Conservation (phyloP, 2,329 filamentous ascomycete species). For the Paracorniculantispora psalliotae region DNA sequence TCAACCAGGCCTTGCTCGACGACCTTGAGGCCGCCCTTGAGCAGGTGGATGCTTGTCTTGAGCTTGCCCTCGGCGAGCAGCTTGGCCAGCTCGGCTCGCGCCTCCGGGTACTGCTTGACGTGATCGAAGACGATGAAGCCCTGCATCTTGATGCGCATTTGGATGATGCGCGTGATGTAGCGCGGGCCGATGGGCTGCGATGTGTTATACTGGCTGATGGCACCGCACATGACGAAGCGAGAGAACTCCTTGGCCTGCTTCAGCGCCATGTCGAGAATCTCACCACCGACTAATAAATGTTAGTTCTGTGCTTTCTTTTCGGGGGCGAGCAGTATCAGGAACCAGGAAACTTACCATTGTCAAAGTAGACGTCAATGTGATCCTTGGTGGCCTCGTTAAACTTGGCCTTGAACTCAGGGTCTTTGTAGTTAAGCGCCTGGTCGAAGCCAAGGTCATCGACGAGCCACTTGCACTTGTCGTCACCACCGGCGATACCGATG, state of each 20-base stretch:
- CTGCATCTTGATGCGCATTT: slow-evolving; percentile 57
- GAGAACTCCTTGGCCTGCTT: slow-evolving; percentile 55
- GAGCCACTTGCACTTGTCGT: slow-evolving; percentile 64
- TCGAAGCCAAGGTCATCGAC: slow-evolving; percentile 62
- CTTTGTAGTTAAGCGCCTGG: slow-evolving; percentile 65
- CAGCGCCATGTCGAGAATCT: slow-evolving; percentile 64
- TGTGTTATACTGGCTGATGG: slow-evolving; percentile 65
- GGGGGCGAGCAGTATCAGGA: too few relatives aligned
- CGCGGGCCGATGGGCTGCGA: slow-evolving; percentile 50
- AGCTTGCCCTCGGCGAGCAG: slow-evolving; percentile 70
- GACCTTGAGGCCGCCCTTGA: slow-evolving; percentile 61
- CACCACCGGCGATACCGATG: slow-evolving; percentile 60
- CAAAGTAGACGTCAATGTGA: slow-evolving; percentile 66
- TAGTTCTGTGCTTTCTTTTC: not conserved
- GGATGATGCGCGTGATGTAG: slow-evolving; percentile 49
- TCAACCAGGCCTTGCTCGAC: slow-evolving; percentile 61
- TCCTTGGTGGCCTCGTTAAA: slow-evolving; percentile 54
- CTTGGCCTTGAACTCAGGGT: slow-evolving; percentile 52
- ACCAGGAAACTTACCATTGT: slow-evolving; percentile 45
- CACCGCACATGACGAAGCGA: slow-evolving; percentile 69
- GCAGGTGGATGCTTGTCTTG: slow-evolving; percentile 65
- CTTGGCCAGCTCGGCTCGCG: slow-evolving; percentile 56
- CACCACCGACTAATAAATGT: slow-evolving; percentile 52
- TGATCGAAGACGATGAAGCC: slow-evolving; percentile 75
- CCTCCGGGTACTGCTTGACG: slow-evolving; percentile 51